Percentiles rank a stretch among this genome's conserved stretches.
phyloP scores from a whole-genome alignment of 495 filamentous ascomycete species.

The Xylaria curta region DNA sequence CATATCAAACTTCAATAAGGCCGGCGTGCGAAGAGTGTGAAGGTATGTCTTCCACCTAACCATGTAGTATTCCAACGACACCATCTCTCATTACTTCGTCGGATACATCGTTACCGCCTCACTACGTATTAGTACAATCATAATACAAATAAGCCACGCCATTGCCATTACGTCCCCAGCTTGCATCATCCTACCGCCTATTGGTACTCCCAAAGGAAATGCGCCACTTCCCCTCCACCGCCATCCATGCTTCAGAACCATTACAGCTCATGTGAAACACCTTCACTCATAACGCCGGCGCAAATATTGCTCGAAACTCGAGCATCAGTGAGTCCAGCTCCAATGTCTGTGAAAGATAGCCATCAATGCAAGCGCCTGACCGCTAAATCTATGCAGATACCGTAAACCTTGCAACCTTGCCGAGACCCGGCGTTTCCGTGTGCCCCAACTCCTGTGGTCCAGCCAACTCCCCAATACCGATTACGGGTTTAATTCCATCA shows the following conservation, averaged over 20 bases:
- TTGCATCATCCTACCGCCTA: neutral
- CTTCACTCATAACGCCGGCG: conserved; percentile 12
- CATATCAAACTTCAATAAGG: neutral
- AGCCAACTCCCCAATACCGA: neutral
- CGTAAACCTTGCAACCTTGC: neutral
- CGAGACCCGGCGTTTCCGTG: neutral
- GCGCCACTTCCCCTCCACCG: neutral
- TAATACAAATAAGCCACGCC: neutral
- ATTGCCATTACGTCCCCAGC: neutral
- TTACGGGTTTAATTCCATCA: neutral
- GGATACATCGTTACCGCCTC: neutral
- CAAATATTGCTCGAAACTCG: neutral
- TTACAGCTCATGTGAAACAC: conserved; percentile 9
- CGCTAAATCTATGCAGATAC: conserved; percentile 14
- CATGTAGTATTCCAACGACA: neutral
- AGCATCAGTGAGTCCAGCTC: conserved; percentile 14
- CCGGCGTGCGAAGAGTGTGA: neutral
- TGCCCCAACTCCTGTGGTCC: neutral
- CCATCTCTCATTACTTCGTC: conserved; percentile 10
- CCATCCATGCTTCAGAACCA: conserved; percentile 9
- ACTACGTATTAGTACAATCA: conserved; percentile 1
- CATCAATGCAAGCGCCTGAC: conserved; percentile 9
- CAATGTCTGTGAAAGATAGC: neutral
- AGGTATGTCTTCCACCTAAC: neutral
- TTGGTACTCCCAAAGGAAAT: neutral